A percentile compares a stretch with the other conserved stretches of the same genome.
phyloP scores from a whole-genome alignment of 257 asterid genomes.

The Coffea eugenioides region DNA sequence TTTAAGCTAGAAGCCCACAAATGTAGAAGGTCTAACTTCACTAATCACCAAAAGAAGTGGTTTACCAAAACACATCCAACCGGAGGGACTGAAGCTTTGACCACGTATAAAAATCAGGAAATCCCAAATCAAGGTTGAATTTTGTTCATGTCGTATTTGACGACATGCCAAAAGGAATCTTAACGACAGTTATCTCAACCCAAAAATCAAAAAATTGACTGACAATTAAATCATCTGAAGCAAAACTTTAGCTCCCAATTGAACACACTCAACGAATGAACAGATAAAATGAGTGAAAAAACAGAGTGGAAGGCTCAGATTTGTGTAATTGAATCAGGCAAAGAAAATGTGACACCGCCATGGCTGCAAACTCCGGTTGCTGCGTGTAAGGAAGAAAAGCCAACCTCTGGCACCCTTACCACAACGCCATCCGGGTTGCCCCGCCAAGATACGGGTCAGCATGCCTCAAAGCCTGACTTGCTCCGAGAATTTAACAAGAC shows the following conservation, averaged over 20 bases:
- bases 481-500: background rate
- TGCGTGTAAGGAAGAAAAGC: background rate
- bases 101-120: background rate
- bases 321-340: background rate
- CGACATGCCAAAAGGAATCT: background rate
- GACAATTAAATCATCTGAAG: background rate
- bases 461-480: background rate
- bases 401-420: background rate
- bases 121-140: background rate
- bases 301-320: background rate
- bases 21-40: background rate
- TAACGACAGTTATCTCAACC: background rate
- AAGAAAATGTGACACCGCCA: background rate
- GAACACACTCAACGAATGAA: too few relatives aligned
- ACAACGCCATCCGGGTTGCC: constrained; percentile 7
- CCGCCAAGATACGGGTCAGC: constrained; percentile 27
- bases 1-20: background rate
- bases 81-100: background rate
- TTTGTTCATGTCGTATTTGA: background rate
- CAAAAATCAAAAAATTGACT: too few relatives aligned
- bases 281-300: background rate
- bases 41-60: background rate
- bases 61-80: background rate
- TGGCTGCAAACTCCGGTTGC: background rate
- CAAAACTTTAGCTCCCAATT: background rate